Conservation (phyloP, 2,329 filamentous ascomycete genomes). For the Pseudogymnoascus sp. region DNA sequence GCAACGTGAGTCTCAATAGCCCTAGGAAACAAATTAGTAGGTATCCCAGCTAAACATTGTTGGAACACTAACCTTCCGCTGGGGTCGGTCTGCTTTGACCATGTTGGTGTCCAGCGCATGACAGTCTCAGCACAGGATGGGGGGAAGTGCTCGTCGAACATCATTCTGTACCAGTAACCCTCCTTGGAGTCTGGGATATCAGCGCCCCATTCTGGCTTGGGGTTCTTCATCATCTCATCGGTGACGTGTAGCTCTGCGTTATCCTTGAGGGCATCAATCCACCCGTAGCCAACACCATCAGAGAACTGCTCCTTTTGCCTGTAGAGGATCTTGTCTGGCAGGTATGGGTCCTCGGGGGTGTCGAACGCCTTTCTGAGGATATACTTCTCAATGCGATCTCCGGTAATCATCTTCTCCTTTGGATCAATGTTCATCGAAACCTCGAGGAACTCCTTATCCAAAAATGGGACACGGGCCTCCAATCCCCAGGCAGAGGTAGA, state of each 20-base stretch:
- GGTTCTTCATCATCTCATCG: conserved; percentile 98
- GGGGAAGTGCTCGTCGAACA: conserved; percentile 99
- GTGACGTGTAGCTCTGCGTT: conserved; percentile 82
- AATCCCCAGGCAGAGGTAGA: conserved; percentile 97
- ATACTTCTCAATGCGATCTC: conserved; percentile 88
- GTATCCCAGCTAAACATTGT: not conserved
- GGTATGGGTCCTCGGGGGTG: conserved; percentile 83
- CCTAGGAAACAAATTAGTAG: conserved; percentile 36
- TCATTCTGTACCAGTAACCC: conserved; percentile 94
- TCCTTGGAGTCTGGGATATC: conserved; percentile 97
- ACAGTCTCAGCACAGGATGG: conserved; percentile 85
- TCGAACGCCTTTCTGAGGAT: conserved; percentile 97
- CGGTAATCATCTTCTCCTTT: conserved; percentile 86
- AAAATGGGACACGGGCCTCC: conserved; percentile 94
- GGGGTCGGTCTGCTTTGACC: conserved; percentile 93
- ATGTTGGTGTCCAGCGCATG: conserved; percentile 93
- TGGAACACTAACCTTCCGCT: conserved; percentile 53
- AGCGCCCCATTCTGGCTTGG: conserved; percentile 88
- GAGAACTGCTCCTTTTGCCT: conserved; percentile 99
- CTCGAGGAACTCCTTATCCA: conserved; percentile 96
- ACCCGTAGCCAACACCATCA: conserved; percentile 96
- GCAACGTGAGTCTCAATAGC: conserved; percentile 69
- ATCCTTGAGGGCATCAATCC: conserved; percentile 97
- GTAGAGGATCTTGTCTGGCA: conserved; percentile 95
- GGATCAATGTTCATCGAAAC: conserved; percentile 91